phyloP scores from a whole-genome alignment of 1,284 basidiomycete genomes.

The Ceratobasidium sp. region DNA sequence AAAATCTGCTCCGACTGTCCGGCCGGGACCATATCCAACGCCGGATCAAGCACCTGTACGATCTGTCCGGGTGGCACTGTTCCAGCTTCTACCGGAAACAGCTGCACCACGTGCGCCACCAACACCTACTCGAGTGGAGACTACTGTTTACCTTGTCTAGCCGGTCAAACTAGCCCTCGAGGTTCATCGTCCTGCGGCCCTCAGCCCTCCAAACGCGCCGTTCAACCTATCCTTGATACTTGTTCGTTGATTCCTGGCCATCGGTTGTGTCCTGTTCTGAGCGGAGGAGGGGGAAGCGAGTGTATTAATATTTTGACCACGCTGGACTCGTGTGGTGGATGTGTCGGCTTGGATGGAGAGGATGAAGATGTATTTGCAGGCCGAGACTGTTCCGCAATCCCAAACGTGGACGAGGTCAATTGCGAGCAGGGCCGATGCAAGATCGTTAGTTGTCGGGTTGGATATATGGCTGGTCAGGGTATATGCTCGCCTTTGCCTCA shows the following conservation, averaged over 20 bases:
- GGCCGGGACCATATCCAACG: not conserved
- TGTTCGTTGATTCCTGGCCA: not conserved
- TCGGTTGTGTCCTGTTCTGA: not conserved
- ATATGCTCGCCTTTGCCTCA: not conserved
- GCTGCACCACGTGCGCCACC: conserved; percentile 4
- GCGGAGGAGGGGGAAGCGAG: not conserved
- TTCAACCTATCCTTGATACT: not conserved
- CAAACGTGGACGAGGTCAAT: conserved; percentile 15
- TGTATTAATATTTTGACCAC: conserved; percentile 13
- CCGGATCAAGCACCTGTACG: conserved; percentile 7
- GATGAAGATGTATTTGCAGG: not conserved
- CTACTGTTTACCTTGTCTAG: not conserved
- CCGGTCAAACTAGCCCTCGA: not conserved
- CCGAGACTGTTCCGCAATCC: conserved; percentile 15
- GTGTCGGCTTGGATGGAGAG: not conserved
- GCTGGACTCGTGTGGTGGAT: conserved; percentile 34
- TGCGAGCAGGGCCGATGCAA: conserved; percentile 21
- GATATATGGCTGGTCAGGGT: not conserved
- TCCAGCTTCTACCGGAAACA: not conserved
- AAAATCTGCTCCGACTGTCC: conserved; percentile 4
- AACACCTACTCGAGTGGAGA: conserved; percentile 18
- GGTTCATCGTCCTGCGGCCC: conserved; percentile 26
- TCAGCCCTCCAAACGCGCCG: conserved; percentile 19
- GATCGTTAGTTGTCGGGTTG: not conserved
- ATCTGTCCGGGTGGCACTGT: conserved; percentile 3